Base-by-base conservation (phyloP, 2,329 filamentous ascomycete genomes). In the Claviceps quebecensis region DNA sequence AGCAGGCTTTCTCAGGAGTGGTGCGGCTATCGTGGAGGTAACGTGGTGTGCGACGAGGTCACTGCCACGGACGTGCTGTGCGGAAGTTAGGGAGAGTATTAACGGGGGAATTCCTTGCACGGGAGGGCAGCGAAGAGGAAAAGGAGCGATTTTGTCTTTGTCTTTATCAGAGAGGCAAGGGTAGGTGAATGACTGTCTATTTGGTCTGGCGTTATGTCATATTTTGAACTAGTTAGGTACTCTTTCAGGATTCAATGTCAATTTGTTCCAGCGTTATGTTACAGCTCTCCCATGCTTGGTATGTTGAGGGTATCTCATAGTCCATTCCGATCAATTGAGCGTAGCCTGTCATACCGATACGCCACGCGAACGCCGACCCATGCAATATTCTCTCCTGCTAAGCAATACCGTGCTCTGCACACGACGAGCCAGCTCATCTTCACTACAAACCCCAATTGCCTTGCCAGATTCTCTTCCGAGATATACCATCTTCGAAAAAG, bases 241-340 rank as follows among this genome's bases (percentile, higher is more conserved):
- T 39, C 17, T 11, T 26, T 5, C 38, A 53, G 26, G 22, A 16
- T 46, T 16, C 23, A 47, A 50, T 50, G 43, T 9, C 47, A 52
- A 37, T 29, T 47, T 5, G 36, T 37, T 47, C 37, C 36, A 52
- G 47, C 47, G 37, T 22, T 22, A 29, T 29, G 26, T n/a, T 29
- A 29, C 37, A 44, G 3, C 6, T 22, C 29, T 46, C 44, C 4
- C 8, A 9, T 44, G 7, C 44, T 19, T 4, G 36, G n/a, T 16
- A 22, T n/a, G 40, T 22, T 45, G 26, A 23, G 51, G 46, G 51
- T 49, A 52, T 52, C 41, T 41, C 40, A 23, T 22, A 34, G 19
- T 44, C 23, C 4, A 41, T 44, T 4, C n/a, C 9, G 14, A 46
- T 29, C n/a, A 13, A 17, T 22, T 13, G n/a, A 34, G 22, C 45